Base-by-base conservation (phyloP, 371 early-diverging fungal species). In the Haplosporangium sp. region DNA sequence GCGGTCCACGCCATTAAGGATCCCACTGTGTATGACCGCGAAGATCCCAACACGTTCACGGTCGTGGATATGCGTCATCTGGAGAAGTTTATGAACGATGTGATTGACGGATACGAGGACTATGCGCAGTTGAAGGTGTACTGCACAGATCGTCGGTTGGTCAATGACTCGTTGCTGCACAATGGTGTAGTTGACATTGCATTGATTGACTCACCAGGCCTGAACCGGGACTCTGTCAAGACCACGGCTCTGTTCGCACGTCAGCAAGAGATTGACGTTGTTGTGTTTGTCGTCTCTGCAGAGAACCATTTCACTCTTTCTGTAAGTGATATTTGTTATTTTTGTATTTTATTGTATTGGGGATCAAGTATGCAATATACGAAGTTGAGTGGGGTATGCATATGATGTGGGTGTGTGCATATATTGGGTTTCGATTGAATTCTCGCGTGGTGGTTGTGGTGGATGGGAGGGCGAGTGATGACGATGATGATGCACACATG, bases 251-350 rank as follows among this genome's bases (percentile, higher is more conserved):
- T 98, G 5, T 97, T 98, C 89, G 94, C 98, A 12, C 93, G 96
- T 61, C 98, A 98, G 83, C 96, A 97, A 74, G 97, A 97, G 79
- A 99, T 99, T 76, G 99, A 99, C 75, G 98, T 97, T 9, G 94
- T 99, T 55, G 95, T 99, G 11, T 99, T 99, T 89, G 96, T 98
- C 14, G 97, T 99, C 53, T 95, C 95, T 75, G 98, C 99, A 18
- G 98, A 96, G 80, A 98, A 99, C 76, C 98, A 98, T 81, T 98
- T 99, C 74, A 99, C 99, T 3, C 90, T 98, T 43, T 96, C 97
- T 55, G 94, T 92, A 84, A 82, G 89, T 85, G 18, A 40, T 59
- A n/a, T 38, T 61, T 65, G 5, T 46, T 21, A 42, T 51, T 64
- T 55, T 21, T 12, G 4, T 14, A 21, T 46, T 53, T 21, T 48